Percentiles rank a stretch among this genome's conserved stretches.
Evolutionary conservation across 257 asterid genomes (phyloP).

Genomic region (Verbascum thapsus): DNA sequence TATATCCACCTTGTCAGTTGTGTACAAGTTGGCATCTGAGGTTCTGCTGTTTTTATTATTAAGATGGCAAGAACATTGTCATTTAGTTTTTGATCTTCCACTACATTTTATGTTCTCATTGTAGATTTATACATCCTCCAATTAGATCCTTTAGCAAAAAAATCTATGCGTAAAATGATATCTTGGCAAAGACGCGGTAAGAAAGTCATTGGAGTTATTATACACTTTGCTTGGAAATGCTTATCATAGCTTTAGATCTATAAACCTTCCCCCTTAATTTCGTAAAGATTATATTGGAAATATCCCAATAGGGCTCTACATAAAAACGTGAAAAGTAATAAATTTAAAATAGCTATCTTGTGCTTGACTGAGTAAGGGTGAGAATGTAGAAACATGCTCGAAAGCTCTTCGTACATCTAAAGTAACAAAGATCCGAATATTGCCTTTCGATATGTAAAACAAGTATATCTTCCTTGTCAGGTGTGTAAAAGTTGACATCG

Average conservation of each 20-base stretch:
- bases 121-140: slow-evolving; percentile 26
- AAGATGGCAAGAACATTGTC: slow-evolving; percentile 14
- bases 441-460: not conserved
- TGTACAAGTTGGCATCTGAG: not conserved
- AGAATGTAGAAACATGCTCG: too few relatives aligned
- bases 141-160: slow-evolving; percentile 11
- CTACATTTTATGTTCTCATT: slow-evolving; percentile 18
- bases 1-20: slow-evolving; percentile 1
- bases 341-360: too few relatives aligned
- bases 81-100: slow-evolving; percentile 11
- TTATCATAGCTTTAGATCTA: not conserved
- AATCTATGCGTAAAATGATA: slow-evolving; percentile 13
- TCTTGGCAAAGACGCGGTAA: slow-evolving; percentile 7
- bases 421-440: too few relatives aligned
- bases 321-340: too few relatives aligned
- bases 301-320: slow-evolving; percentile 7
- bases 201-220: not conserved
- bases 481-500: slow-evolving; percentile 1
- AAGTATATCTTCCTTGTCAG: slow-evolving; percentile 5
- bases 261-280: not conserved
- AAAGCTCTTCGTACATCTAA: too few relatives aligned
- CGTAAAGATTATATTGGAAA: slow-evolving; percentile 6
- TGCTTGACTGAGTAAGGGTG: too few relatives aligned
- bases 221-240: slow-evolving; percentile 17
- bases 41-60: not conserved